Percentiles rank a stretch among this genome's conserved stretches.
phyloP scores from a whole-genome alignment of 768 basidiomycete genomes.

The Mycena indigotica region DNA sequence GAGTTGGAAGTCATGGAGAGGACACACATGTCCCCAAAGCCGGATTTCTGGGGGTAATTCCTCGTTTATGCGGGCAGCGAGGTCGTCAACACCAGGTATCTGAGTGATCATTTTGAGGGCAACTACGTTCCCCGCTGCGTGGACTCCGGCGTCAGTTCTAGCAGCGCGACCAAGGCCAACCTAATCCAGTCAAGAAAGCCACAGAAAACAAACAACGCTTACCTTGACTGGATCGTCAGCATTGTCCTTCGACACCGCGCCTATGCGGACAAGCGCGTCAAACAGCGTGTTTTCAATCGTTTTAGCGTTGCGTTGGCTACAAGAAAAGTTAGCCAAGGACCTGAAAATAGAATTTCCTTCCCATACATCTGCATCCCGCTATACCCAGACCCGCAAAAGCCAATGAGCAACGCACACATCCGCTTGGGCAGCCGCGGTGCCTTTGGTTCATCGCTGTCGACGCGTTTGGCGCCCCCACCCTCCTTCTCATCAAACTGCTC shows the following conservation, averaged over 20 bases:
- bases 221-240: slow-evolving; percentile 89
- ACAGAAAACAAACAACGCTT: background rate
- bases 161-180: slow-evolving; percentile 87
- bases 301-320: slow-evolving; percentile 68
- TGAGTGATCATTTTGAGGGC: slow-evolving; percentile 86
- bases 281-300: slow-evolving; percentile 94
- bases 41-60: slow-evolving; percentile 90
- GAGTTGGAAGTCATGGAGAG: background rate
- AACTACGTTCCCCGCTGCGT: slow-evolving; percentile 93
- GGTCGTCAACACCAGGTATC: slow-evolving; percentile 70
- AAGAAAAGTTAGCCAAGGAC: slow-evolving; percentile 3
- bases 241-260: slow-evolving; percentile 94
- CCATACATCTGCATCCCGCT: slow-evolving; percentile 96
- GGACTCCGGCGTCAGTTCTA: slow-evolving; percentile 95
- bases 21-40: slow-evolving; percentile 84
- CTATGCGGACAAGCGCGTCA: slow-evolving; percentile 82
- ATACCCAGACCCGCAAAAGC: slow-evolving; percentile 91
- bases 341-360: background rate
- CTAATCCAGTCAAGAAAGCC: slow-evolving; percentile 39
- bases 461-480: background rate
- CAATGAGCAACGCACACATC: slow-evolving; percentile 81
- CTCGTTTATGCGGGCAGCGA: slow-evolving; percentile 76
- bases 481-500: background rate
- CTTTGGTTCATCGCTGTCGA: slow-evolving; percentile 36
- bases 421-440: slow-evolving; percentile 73